Evolutionary conservation across 1,284 basidiomycete genomes (phyloP).

Genomic region (Neotropicomus parvogracilis): DNA sequence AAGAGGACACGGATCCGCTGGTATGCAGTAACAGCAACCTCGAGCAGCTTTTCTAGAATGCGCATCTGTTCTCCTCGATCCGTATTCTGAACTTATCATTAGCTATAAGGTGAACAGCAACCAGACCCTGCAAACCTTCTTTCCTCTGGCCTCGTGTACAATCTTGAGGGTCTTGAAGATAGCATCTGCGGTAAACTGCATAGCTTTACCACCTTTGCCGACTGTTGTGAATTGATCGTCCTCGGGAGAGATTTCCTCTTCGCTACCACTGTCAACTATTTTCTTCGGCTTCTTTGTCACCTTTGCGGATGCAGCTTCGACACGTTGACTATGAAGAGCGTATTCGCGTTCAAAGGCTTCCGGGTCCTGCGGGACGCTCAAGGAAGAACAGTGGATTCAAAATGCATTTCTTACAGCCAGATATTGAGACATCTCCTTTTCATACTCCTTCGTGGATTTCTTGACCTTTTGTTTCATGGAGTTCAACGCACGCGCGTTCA

Average conservation of each 20-base stretch:
- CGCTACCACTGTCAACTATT: conserved; percentile 33
- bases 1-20: conserved; percentile 93
- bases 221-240: conserved; percentile 86
- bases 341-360: conserved; percentile 85
- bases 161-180: conserved; percentile 92
- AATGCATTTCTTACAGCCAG: conserved; percentile 59
- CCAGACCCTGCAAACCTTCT: conserved; percentile 65
- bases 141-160: conserved; percentile 93
- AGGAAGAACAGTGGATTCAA: neutral
- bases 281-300: conserved; percentile 41
- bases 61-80: conserved; percentile 94
- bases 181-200: conserved; percentile 82
- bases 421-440: conserved; percentile 76
- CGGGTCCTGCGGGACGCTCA: conserved; percentile 61
- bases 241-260: conserved; percentile 46
- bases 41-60: conserved; percentile 85
- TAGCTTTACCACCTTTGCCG: conserved; percentile 83
- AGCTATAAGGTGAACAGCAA: neutral
- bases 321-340: conserved; percentile 49
- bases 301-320: conserved; percentile 41
- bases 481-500: conserved; percentile 91
- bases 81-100: conserved; percentile 66
- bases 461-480: conserved; percentile 97
- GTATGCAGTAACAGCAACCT: conserved; percentile 85
- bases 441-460: conserved; percentile 89